Evolutionary conservation across 495 filamentous ascomycete species (phyloP).

Genomic region (Podospora pseudocomata): DNA sequence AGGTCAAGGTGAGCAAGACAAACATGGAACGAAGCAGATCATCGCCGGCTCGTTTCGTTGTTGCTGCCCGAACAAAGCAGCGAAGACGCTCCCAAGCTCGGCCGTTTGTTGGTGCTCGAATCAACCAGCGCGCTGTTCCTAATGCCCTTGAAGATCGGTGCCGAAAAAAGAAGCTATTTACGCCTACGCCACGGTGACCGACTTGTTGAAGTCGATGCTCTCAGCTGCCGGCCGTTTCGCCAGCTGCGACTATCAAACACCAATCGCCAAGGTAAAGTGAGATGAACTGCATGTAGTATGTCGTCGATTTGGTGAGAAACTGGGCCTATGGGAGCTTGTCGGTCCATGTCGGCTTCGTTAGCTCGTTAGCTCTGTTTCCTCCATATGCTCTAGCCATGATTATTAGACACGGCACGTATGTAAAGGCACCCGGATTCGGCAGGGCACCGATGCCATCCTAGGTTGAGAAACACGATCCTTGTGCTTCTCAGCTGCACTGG

Average conservation of each 20-base stretch:
- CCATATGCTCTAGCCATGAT: background rate
- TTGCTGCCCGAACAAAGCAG: slow-evolving; percentile 47
- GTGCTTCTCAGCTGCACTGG: slow-evolving; percentile 19
- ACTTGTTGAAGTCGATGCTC: slow-evolving; percentile 10
- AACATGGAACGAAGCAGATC: slow-evolving; percentile 30
- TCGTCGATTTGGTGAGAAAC: slow-evolving; percentile 22
- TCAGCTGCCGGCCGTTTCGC: slow-evolving; percentile 15
- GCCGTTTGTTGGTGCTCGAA: slow-evolving; percentile 28
- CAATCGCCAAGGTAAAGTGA: slow-evolving; percentile 38
- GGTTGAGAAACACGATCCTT: background rate
- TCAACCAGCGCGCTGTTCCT: slow-evolving; percentile 23
- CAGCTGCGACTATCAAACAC: slow-evolving; percentile 23
- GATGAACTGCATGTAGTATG: slow-evolving; percentile 37
- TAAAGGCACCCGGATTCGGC: slow-evolving; percentile 6
- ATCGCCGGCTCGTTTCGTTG: slow-evolving; percentile 40
- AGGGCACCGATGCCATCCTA: slow-evolving; percentile 7
- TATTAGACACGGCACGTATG: background rate
- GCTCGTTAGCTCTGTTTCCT: background rate
- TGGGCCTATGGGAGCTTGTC: background rate
- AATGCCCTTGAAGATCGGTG: slow-evolving; percentile 9
- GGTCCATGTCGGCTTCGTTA: background rate
- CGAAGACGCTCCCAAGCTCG: slow-evolving; percentile 20
- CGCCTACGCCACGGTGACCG: slow-evolving; percentile 13
- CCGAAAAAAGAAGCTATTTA: slow-evolving; percentile 5
- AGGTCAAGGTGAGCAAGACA: slow-evolving; percentile 17